Percentiles rank a stretch among this genome's conserved stretches.
These are phyloP conservation scores for Raddia distichophylla DNA, from an alignment of 176 grass and related monocot species.

Conservation along the genomic window DNA sequence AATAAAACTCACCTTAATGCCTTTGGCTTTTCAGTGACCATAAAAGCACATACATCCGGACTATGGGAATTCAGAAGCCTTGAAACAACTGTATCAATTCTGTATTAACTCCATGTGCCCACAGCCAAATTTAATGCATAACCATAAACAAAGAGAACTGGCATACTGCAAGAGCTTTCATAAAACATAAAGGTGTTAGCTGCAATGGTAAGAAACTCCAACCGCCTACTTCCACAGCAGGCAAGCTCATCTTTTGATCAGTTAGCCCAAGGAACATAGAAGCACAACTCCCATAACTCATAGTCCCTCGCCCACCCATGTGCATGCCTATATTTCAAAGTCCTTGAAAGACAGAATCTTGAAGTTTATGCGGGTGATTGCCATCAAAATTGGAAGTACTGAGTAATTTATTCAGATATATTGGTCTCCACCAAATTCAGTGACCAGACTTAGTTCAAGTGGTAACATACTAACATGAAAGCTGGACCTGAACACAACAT, in stretches of 20 bases:
- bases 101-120: conserved; percentile 16
- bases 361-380: conserved; percentile 2
- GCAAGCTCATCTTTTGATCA: conserved; percentile 71
- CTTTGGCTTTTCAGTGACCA: conserved; percentile 56
- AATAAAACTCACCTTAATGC: conserved; percentile 47
- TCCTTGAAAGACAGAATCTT: conserved; percentile 10
- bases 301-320: conserved; percentile 36
- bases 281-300: conserved; percentile 67
- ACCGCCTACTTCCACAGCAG: conserved; percentile 66
- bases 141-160: conserved; percentile 23
- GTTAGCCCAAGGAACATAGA: conserved; percentile 53
- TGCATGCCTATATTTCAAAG: neutral
- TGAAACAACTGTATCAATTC: conserved; percentile 32
- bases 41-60: conserved; percentile 64
- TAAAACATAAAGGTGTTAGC: conserved; percentile 41
- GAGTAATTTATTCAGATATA: neutral
- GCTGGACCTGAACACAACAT: neutral
- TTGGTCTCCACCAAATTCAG: conserved; percentile 14
- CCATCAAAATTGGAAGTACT: neutral
- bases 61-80: conserved; percentile 43
- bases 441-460: conserved; percentile 36
- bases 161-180: conserved; percentile 16
- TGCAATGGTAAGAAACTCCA: conserved; percentile 70
- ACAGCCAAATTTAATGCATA: conserved; percentile 29
- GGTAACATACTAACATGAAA: conserved; percentile 51